phyloP scores from a whole-genome alignment of 148 eudicot genomes.

The Rhododendron molle region DNA sequence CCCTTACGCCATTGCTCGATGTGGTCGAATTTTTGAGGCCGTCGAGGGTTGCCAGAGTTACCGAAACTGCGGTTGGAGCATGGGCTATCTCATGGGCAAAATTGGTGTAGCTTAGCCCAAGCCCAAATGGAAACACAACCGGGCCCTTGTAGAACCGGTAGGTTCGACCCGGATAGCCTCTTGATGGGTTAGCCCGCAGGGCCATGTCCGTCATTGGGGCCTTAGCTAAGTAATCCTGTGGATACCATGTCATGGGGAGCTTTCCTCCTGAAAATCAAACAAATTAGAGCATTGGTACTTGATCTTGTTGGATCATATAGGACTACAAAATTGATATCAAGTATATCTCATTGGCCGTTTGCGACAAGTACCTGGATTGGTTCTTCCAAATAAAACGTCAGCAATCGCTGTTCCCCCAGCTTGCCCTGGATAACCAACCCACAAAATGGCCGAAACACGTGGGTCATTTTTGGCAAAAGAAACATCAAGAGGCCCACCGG shows the following conservation, averaged over 20 bases:
- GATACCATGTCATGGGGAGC: slow-evolving; percentile 77
- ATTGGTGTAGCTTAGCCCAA: slow-evolving; percentile 64
- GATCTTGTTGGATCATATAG: background rate
- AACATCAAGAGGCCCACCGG: slow-evolving; percentile 79
- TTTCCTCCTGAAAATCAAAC: slow-evolving; percentile 45
- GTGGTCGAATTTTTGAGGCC: slow-evolving; percentile 30
- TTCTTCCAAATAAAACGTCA: slow-evolving; percentile 32
- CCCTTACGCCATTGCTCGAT: slow-evolving; percentile 35
- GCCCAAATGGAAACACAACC: slow-evolving; percentile 36
- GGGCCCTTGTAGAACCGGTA: slow-evolving; percentile 45
- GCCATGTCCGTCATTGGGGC: slow-evolving; percentile 58
- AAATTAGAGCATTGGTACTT: background rate
- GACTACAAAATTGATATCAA: background rate
- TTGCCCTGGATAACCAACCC: slow-evolving; percentile 53
- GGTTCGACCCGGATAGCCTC: slow-evolving; percentile 50
- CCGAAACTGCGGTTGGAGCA: slow-evolving; percentile 37
- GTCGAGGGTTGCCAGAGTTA: slow-evolving; percentile 26
- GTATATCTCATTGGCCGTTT: background rate
- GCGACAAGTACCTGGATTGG: slow-evolving; percentile 34
- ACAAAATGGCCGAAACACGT: slow-evolving; percentile 25
- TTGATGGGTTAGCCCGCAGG: slow-evolving; percentile 35
- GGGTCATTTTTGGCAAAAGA: slow-evolving; percentile 57
- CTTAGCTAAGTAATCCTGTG: slow-evolving; percentile 46
- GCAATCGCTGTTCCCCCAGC: slow-evolving; percentile 43
- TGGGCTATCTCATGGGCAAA: slow-evolving; percentile 46